These are phyloP conservation scores for Closterium sp. DNA, from an alignment of 139 green algal genomes.

Conservation along the genomic window DNA sequence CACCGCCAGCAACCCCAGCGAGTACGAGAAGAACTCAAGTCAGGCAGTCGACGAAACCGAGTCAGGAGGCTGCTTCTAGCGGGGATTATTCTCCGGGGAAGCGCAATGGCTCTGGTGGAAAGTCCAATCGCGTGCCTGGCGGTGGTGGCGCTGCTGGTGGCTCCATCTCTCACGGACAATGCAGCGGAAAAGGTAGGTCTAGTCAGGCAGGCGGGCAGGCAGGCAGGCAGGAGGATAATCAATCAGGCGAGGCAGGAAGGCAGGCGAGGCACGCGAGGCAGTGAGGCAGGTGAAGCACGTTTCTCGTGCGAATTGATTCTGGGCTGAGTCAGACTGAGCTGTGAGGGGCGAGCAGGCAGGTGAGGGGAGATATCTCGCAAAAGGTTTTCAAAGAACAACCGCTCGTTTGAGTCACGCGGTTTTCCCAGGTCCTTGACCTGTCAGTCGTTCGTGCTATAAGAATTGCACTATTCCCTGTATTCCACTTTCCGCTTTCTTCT, in stretches of 20 bases:
- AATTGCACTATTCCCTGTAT: too few species aligned
- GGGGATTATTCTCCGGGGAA: neutral
- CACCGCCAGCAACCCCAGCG: neutral
- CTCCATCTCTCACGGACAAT: neutral
- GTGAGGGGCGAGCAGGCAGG: neutral
- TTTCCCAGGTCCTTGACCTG: too few species aligned
- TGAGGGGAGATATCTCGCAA: too few species aligned
- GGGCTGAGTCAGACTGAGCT: neutral
- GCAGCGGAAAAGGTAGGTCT: neutral
- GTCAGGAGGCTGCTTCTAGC: neutral
- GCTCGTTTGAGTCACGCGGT: too few species aligned
- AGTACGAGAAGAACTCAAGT: neutral
- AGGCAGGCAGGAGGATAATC: too few species aligned
- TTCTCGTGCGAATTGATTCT: neutral
- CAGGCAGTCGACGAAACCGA: neutral
- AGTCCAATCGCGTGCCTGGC: neutral
- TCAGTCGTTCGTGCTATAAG: too few species aligned
- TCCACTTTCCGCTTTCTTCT: too few species aligned
- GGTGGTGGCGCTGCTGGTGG: neutral
- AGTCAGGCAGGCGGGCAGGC: too few species aligned
- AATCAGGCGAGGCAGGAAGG: too few species aligned
- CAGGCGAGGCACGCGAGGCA: neutral
- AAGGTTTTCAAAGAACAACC: too few species aligned
- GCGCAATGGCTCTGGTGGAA: neutral
- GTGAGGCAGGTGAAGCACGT: neutral